These are phyloP conservation scores for Ceratocystis destructans DNA, from an alignment of 2,329 filamentous ascomycete species.

Conservation along the genomic window DNA sequence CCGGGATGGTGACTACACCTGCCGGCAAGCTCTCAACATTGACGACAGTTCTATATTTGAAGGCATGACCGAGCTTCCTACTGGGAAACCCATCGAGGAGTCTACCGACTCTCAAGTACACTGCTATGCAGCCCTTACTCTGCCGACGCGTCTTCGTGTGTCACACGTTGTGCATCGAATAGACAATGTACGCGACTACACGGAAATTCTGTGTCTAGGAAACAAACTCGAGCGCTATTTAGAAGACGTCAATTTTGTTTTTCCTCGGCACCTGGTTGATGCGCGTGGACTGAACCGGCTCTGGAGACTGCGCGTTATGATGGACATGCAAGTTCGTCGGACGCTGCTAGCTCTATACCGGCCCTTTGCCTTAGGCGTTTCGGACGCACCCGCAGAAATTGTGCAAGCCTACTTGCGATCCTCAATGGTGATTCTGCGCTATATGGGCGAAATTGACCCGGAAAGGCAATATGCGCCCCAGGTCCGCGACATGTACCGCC, in stretches of 20 bases:
- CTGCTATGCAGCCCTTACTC: constrained; percentile 38
- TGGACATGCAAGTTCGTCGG: constrained; percentile 42
- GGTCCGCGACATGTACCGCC: constrained; percentile 39
- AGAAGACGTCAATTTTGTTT: constrained; percentile 41
- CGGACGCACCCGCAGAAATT: constrained; percentile 38
- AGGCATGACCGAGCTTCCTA: constrained; percentile 36
- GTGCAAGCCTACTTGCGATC: constrained; percentile 40
- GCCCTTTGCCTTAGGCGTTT: constrained; percentile 39
- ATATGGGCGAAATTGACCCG: constrained; percentile 41
- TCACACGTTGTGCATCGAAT: constrained; percentile 38
- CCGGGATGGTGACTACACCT: constrained; percentile 41
- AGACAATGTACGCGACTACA: constrained; percentile 39
- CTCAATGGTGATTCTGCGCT: constrained; percentile 42
- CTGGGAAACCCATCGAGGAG: constrained; percentile 37
- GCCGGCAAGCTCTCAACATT: constrained; percentile 39
- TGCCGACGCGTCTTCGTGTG: constrained; percentile 37
- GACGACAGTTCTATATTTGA: constrained; percentile 38
- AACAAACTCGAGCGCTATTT: constrained; percentile 40
- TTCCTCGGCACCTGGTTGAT: constrained; percentile 34
- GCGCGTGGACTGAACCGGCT: constrained; percentile 35
- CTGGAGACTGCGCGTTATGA: constrained; percentile 37
- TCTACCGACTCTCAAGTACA: constrained; percentile 41
- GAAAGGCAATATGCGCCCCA: constrained; percentile 33
- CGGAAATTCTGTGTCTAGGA: constrained; percentile 40
- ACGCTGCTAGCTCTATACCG: constrained; percentile 41